Evolutionary conservation across 2,329 filamentous ascomycete species (phyloP).

Genomic region (Apiospora sp.): DNA sequence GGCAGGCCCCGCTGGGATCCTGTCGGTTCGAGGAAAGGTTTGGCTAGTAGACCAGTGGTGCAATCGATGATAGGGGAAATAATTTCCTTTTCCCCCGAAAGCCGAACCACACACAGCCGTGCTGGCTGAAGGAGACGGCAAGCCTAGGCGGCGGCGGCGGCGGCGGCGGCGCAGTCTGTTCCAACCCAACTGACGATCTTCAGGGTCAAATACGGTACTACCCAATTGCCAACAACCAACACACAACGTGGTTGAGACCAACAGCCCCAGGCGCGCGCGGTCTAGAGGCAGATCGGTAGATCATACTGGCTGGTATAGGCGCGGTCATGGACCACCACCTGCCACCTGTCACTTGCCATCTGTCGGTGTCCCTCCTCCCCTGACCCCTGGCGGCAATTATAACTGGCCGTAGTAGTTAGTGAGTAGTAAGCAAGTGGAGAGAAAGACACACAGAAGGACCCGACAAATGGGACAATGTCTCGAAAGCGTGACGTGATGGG

Average conservation of each 20-base stretch:
- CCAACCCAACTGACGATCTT: not conserved
- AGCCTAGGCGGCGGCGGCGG: not conserved
- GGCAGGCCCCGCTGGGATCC: no score
- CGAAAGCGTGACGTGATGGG: slow-evolving; percentile 1
- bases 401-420: not conserved
- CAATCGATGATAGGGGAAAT: not conserved
- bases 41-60: not conserved
- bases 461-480: not conserved
- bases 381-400: not conserved
- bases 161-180: not conserved
- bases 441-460: not conserved
- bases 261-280: not conserved
- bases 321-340: not conserved
- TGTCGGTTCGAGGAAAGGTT: no score
- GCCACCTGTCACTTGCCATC: not conserved
- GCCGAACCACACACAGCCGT: no score
- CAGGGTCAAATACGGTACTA: not conserved
- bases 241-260: not conserved
- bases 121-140: not conserved
- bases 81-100: not conserved
- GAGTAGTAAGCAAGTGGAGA: slow-evolving; percentile 2
- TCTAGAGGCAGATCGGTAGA: not conserved
- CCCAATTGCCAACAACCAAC: not conserved
- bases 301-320: not conserved
- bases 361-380: not conserved